Evolutionary conservation across 1,139 yeast species (phyloP).

Genomic region (Saccharomyces uvarum): DNA sequence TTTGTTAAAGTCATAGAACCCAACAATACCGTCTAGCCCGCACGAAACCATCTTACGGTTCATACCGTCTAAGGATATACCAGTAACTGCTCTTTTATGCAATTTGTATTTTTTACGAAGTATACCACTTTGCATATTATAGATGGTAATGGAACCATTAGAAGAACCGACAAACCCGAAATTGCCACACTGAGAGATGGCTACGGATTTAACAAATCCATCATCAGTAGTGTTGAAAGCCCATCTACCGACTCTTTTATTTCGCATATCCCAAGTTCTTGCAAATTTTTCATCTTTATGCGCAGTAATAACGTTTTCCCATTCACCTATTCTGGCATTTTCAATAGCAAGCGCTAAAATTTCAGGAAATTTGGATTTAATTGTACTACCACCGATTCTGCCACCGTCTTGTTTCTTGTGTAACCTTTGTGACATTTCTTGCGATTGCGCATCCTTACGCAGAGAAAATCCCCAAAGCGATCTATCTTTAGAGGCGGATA

Average conservation of each 20-base stretch:
- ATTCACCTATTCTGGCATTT: slow-evolving; percentile 74
- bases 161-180: slow-evolving; percentile 92
- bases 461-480: slow-evolving; percentile 87
- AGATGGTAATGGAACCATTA: slow-evolving; percentile 79
- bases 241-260: slow-evolving; percentile 74
- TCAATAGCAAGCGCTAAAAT: slow-evolving; percentile 67
- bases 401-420: slow-evolving; percentile 49
- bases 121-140: slow-evolving; percentile 84
- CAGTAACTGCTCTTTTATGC: slow-evolving; percentile 79
- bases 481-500: slow-evolving; percentile 82
- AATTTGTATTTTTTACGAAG: slow-evolving; percentile 56
- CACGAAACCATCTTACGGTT: slow-evolving; percentile 79
- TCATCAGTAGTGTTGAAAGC: slow-evolving; percentile 65
- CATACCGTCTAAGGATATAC: slow-evolving; percentile 83
- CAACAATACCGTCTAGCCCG: slow-evolving; percentile 84
- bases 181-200: slow-evolving; percentile 89
- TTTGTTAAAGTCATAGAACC: slow-evolving; percentile 77
- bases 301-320: slow-evolving; percentile 93
- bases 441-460: slow-evolving; percentile 94
- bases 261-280: slow-evolving; percentile 84
- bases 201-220: slow-evolving; percentile 72
- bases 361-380: slow-evolving; percentile 60
- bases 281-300: slow-evolving; percentile 82
- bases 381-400: slow-evolving; percentile 50
- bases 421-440: slow-evolving; percentile 77